These are phyloP conservation scores for Hygrocybe coccinea DNA, from an alignment of 768 basidiomycete genomes.

Conservation along the genomic window DNA sequence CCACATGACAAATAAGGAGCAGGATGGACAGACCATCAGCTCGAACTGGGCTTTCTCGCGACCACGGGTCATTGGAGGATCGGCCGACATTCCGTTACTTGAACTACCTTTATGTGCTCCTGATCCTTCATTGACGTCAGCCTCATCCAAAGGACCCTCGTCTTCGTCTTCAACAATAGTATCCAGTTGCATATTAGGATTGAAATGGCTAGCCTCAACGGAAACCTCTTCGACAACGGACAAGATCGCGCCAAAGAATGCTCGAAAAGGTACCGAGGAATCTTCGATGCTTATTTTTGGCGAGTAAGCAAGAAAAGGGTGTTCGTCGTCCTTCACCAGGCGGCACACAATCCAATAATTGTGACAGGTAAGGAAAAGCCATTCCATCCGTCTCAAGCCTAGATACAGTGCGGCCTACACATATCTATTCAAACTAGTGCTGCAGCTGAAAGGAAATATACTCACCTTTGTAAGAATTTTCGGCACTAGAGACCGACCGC, in stretches of 20 bases:
- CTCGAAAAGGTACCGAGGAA: constrained; percentile 18
- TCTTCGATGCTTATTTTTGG: constrained; percentile 16
- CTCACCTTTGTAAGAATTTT: constrained; percentile 13
- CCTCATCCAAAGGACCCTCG: constrained; percentile 16
- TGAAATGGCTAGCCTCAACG: constrained; percentile 12
- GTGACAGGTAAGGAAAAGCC: constrained; percentile 19
- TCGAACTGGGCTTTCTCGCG: constrained; percentile 3
- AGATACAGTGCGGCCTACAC: constrained; percentile 17
- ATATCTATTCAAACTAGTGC: constrained; percentile 3
- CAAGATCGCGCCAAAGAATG: constrained; percentile 17
- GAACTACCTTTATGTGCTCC: constrained; percentile 8
- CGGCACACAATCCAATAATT: constrained; percentile 22
- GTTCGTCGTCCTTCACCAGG: constrained; percentile 18
- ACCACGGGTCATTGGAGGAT: constrained; percentile 13
- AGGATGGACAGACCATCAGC: constrained; percentile 12
- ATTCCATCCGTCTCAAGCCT: constrained; percentile 16
- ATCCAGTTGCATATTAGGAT: constrained; percentile 18
- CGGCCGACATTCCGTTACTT: too few relatives aligned
- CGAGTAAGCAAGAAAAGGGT: constrained; percentile 19
- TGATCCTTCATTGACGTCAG: constrained; percentile 14
- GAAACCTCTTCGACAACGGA: constrained; percentile 14
- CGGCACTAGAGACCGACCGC: constrained; percentile 5
- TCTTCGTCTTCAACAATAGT: constrained; percentile 16
- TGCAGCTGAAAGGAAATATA: constrained; percentile 10
- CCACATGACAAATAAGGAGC: not conserved